phyloP scores from a whole-genome alignment of 78 protist genomes.

The Creolimax fragrantissima region DNA sequence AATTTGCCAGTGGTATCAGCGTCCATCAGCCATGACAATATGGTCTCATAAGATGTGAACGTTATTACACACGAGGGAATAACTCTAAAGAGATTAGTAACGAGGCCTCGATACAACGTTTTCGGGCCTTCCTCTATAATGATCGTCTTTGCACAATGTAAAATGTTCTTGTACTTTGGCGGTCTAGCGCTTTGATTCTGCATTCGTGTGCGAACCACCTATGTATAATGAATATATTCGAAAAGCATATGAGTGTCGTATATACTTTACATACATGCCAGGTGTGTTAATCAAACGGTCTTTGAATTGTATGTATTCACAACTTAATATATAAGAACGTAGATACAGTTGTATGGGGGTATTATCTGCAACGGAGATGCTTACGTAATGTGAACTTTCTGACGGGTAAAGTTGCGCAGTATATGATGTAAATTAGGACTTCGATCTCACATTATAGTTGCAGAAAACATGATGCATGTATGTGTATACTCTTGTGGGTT shows the following conservation, averaged over 20 bases:
- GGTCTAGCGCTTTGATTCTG: slow-evolving; percentile 47
- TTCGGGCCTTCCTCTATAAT: slow-evolving; percentile 50
- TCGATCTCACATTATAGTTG: too few relatives aligned
- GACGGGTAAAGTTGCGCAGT: too few relatives aligned
- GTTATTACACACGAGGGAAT: slow-evolving; percentile 68
- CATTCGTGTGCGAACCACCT: slow-evolving; percentile 36
- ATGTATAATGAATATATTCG: neutral
- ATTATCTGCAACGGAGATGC: too few relatives aligned
- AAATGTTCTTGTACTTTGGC: neutral
- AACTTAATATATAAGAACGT: too few relatives aligned
- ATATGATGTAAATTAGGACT: too few relatives aligned
- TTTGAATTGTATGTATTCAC: too few relatives aligned
- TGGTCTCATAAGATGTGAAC: slow-evolving; percentile 54
- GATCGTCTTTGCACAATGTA: slow-evolving; percentile 8
- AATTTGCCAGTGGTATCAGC: neutral
- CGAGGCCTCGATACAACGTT: slow-evolving; percentile 67
- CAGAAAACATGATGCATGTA: too few relatives aligned
- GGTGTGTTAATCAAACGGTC: too few relatives aligned
- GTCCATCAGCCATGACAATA: neutral
- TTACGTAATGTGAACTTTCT: too few relatives aligned
- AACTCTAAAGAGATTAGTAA: slow-evolving; percentile 56
- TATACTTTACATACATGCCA: neutral
- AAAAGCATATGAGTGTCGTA: neutral
- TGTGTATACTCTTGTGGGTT: too few relatives aligned
- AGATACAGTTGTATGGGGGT: too few relatives aligned